A percentile compares a stretch with the other conserved stretches of the same genome.
Conservation (phyloP, 2,329 filamentous ascomycete species). For the Dichotomopilus funicola region DNA sequence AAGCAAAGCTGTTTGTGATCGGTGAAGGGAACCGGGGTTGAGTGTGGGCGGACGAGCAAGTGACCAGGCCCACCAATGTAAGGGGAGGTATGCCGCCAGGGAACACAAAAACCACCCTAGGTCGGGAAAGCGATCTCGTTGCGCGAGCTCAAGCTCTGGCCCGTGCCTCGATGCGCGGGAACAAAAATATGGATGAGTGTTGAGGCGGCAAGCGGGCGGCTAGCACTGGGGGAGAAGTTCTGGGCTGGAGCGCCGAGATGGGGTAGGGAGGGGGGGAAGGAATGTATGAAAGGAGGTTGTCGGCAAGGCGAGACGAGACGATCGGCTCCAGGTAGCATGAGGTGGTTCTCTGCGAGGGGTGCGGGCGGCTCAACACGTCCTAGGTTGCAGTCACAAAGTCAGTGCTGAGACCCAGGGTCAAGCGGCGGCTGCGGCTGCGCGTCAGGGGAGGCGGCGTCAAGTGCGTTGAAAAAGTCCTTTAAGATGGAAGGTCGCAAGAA, state of each 20-base stretch:
- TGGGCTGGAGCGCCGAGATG: conserved; percentile 19
- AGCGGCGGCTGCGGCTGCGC: conserved; percentile 11
- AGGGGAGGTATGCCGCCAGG: conserved; percentile 16
- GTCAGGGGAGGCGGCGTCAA: conserved; percentile 15
- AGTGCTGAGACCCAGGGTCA: conserved; percentile 11
- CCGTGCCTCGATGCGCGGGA: conserved; percentile 33
- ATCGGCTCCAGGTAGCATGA: conserved; percentile 15
- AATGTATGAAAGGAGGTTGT: not conserved
- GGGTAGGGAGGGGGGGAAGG: conserved; percentile 5
- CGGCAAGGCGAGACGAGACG: conserved; percentile 18
- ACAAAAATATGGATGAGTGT: conserved; percentile 18
- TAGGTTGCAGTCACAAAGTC: conserved; percentile 13
- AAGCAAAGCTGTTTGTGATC: conserved; percentile 18
- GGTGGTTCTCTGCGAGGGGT: not conserved
- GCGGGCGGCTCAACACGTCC: conserved; percentile 10
- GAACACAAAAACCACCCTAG: conserved; percentile 18
- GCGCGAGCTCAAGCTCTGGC: conserved; percentile 27
- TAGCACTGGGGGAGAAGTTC: conserved; percentile 29
- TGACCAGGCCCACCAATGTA: conserved; percentile 23
- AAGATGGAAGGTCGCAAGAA: not conserved
- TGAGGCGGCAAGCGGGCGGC: conserved; percentile 30
- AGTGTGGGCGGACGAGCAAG: conserved; percentile 17
- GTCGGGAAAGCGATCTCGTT: conserved; percentile 13
- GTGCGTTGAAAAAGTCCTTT: not conserved
- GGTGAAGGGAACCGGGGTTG: conserved; percentile 19